Evolutionary conservation across 148 eudicot genomes (phyloP).

Genomic region (Agrostemma githago): DNA sequence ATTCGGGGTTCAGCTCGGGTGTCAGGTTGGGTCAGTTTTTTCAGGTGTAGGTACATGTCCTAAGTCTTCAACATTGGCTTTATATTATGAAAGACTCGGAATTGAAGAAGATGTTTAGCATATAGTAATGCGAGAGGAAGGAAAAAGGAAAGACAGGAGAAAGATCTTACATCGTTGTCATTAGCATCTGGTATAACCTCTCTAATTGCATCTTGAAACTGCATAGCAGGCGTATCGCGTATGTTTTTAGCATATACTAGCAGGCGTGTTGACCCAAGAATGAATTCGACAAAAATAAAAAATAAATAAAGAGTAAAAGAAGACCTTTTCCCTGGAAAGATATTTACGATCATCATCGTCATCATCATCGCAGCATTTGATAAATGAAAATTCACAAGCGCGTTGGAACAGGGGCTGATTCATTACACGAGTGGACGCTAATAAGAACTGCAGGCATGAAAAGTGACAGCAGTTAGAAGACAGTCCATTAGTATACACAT

Average conservation of each 20-base stretch:
- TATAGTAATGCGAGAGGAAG: background rate
- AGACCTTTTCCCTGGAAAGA: slow-evolving; percentile 23
- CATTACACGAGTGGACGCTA: slow-evolving; percentile 31
- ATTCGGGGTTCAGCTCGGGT: too few relatives aligned
- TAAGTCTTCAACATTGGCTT: background rate
- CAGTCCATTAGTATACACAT: background rate
- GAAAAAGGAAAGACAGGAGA: background rate
- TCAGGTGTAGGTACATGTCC: background rate
- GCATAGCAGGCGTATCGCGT: slow-evolving; percentile 4
- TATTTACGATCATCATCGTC: slow-evolving; percentile 4
- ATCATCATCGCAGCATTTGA: slow-evolving; percentile 19
- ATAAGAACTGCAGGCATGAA: slow-evolving; percentile 28
- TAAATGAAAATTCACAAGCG: slow-evolving; percentile 28
- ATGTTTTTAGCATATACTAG: background rate
- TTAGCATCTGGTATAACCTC: slow-evolving; percentile 14
- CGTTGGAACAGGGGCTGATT: slow-evolving; percentile 35
- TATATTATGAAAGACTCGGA: background rate
- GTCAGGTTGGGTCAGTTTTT: too few relatives aligned
- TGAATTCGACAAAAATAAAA: background rate
- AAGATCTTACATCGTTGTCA: slow-evolving; percentile 26
- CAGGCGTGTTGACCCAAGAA: background rate
- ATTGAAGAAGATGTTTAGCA: background rate
- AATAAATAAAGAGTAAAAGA: background rate
- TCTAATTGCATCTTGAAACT: slow-evolving; percentile 29
- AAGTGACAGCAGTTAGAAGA: slow-evolving; percentile 5